These are phyloP conservation scores for Fraxinus americana DNA, from an alignment of 257 asterid species.

Conservation along the genomic window DNA sequence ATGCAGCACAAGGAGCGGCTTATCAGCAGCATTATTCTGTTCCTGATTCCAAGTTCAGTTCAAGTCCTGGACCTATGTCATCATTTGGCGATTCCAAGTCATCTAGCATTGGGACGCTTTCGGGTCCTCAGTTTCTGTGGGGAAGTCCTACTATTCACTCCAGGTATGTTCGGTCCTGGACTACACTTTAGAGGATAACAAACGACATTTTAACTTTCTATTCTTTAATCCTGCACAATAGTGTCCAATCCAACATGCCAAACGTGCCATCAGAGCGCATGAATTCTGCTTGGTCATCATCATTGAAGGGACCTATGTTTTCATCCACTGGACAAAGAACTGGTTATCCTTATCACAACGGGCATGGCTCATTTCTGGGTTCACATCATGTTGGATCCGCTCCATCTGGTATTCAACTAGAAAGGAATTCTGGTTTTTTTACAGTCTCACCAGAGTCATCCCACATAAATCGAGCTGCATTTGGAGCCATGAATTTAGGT, in stretches of 20 bases:
- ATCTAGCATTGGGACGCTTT: constrained; percentile 79
- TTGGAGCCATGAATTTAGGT: constrained; percentile 54
- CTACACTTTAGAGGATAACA: not conserved
- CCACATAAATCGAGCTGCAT: constrained; percentile 51
- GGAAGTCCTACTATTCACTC: constrained; percentile 75
- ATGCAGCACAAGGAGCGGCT: constrained; percentile 29
- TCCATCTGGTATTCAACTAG: constrained; percentile 81
- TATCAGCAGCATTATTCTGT: constrained; percentile 48
- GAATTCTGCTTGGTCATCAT: constrained; percentile 56
- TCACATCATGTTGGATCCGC: constrained; percentile 91
- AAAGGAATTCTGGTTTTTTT: constrained; percentile 70
- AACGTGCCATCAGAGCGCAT: constrained; percentile 35
- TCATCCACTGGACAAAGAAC: constrained; percentile 48
- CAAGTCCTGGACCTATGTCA: constrained; percentile 62
- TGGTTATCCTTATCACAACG: constrained; percentile 53
- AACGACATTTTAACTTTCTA: not conserved
- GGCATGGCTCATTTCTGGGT: constrained; percentile 51
- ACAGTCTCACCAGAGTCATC: constrained; percentile 82
- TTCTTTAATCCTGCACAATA: not conserved
- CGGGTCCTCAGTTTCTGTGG: constrained; percentile 97
- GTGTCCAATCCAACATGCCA: not conserved
- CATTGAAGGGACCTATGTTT: constrained; percentile 48
- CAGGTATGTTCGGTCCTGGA: not conserved
- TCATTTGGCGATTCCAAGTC: constrained; percentile 63
- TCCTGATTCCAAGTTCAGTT: constrained; percentile 51